Conservation (phyloP, 768 basidiomycete genomes). For the Termitomyces sp. region DNA sequence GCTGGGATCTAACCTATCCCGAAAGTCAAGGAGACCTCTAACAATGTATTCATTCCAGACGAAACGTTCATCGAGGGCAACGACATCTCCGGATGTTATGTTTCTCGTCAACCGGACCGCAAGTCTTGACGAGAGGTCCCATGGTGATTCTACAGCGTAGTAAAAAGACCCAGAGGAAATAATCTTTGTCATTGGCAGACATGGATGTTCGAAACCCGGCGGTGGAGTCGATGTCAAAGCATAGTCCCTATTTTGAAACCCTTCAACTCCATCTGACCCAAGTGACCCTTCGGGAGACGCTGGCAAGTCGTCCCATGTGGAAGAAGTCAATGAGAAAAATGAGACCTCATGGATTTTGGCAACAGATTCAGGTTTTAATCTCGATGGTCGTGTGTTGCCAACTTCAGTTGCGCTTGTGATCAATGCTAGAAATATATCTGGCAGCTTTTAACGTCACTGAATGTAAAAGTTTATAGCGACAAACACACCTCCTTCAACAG, state of each 20-base stretch:
- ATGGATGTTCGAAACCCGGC: conserved; percentile 84
- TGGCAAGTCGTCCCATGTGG: conserved; percentile 77
- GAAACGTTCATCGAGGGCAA: conserved; percentile 77
- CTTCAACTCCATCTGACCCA: conserved; percentile 53
- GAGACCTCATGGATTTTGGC: conserved; percentile 83
- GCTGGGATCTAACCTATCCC: conserved; percentile 64
- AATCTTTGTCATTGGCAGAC: conserved; percentile 84
- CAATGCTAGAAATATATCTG: conserved; percentile 84
- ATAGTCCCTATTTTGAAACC: conserved; percentile 43
- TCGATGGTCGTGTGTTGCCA: conserved; percentile 63
- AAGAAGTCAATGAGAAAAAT: conserved; percentile 83
- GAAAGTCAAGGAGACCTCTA: conserved; percentile 81
- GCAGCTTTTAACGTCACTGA: not conserved
- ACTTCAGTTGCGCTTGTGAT: conserved; percentile 73
- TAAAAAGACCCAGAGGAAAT: conserved; percentile 92
- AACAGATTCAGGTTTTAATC: conserved; percentile 57
- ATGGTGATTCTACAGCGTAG: conserved; percentile 74
- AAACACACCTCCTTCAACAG: conserved; percentile 59
- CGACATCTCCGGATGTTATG: conserved; percentile 39
- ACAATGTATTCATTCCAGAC: conserved; percentile 96
- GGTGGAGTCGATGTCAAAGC: conserved; percentile 33
- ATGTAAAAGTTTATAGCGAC: not conserved
- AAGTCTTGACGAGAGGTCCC: conserved; percentile 88
- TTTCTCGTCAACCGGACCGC: conserved; percentile 60
- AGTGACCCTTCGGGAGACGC: conserved; percentile 42